phyloP scores from a whole-genome alignment of 202 grass and related monocot species.

The Alloteropsis angusta region DNA sequence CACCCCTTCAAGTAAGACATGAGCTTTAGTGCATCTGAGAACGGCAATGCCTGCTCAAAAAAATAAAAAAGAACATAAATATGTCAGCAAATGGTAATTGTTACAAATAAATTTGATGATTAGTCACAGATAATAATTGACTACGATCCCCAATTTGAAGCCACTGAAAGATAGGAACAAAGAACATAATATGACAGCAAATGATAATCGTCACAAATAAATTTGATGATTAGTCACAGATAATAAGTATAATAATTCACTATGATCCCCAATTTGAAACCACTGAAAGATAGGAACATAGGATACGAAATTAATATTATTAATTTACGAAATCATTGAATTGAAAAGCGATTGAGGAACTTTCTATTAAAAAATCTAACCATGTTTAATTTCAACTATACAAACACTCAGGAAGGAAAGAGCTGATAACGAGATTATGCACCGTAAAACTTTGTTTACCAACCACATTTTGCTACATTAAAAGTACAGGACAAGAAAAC shows the following conservation, averaged over 20 bases:
- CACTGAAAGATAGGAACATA: neutral
- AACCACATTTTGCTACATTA: neutral
- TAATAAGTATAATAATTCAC: neutral
- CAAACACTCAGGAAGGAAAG: neutral
- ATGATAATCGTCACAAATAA: no score
- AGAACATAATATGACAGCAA: no score
- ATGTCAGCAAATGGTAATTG: neutral
- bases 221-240: neutral
- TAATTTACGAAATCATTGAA: neutral
- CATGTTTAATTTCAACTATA: neutral
- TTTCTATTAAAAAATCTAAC: neutral
- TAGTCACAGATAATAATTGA: neutral
- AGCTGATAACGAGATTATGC: neutral
- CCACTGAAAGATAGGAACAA: neutral
- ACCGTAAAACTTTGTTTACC: neutral
- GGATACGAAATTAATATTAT: neutral
- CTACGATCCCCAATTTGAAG: neutral
- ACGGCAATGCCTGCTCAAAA: conserved; percentile 67
- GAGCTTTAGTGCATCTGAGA: conserved; percentile 90
- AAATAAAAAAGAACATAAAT: conserved; percentile 3
- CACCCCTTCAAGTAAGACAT: conserved; percentile 92
- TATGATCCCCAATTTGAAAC: neutral
- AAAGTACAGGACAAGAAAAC: neutral
- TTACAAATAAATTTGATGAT: neutral
- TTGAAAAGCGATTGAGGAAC: neutral